Evolutionary conservation across 495 filamentous ascomycete genomes (phyloP).

Genomic region (Xylaria bambusicola): DNA sequence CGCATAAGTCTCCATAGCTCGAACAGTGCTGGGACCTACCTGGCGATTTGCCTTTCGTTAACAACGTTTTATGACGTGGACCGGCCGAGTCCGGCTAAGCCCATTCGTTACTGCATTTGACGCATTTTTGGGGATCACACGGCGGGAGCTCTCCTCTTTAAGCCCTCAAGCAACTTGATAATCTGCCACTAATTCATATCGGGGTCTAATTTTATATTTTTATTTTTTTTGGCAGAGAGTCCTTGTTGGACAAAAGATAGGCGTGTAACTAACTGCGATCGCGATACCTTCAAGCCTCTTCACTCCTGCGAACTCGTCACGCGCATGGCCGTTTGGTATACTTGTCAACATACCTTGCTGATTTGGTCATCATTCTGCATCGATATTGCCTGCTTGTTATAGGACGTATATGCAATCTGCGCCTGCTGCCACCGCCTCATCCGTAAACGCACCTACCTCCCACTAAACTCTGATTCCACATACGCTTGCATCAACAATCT

Average conservation of each 20-base stretch:
- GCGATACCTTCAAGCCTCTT: not conserved
- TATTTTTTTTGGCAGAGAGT: not conserved
- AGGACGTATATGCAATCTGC: constrained; percentile 11
- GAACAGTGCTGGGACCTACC: not conserved
- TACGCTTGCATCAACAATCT: constrained; percentile 24
- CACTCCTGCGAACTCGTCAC: constrained; percentile 1
- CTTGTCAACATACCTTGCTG: constrained; percentile 9
- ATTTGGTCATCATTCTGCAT: constrained; percentile 7
- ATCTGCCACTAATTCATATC: not conserved
- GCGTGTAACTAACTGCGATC: constrained; percentile 3
- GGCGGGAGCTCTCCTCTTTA: not conserved
- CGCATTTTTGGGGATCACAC: constrained; percentile 4
- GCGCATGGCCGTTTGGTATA: constrained; percentile 4
- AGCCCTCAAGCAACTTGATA: no score
- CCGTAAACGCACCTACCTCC: constrained; percentile 22
- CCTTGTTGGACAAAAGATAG: not conserved
- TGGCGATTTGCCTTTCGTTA: not conserved
- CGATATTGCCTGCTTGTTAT: constrained; percentile 2
- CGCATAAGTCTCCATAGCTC: constrained; percentile 8
- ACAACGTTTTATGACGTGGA: not conserved
- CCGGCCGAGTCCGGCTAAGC: not conserved
- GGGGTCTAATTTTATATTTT: no score
- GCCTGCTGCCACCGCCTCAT: constrained; percentile 17
- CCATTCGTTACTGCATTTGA: constrained; percentile 1
- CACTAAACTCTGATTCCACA: constrained; percentile 8